Percentiles rank a stretch among this genome's conserved stretches.
Conservation (phyloP, 495 filamentous ascomycete genomes). For the Aspergillus campestris region DNA sequence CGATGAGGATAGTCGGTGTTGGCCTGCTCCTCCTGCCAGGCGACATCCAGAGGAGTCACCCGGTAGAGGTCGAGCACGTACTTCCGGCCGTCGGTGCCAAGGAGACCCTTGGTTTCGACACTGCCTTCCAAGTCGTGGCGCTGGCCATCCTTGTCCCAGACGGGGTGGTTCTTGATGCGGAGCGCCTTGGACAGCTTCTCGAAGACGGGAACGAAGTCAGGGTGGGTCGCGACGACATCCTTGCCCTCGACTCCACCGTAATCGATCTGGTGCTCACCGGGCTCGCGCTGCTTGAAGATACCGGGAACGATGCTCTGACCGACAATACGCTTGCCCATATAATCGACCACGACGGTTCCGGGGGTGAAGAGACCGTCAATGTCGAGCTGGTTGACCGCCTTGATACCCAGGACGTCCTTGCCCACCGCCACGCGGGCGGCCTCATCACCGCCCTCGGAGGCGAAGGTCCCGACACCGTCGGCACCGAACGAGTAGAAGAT, state of each 20-base stretch:
- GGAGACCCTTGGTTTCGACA: conserved; percentile 94
- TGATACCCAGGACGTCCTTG: conserved; percentile 91
- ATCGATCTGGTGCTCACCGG: conserved; percentile 96
- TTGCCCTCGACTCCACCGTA: conserved; percentile 98
- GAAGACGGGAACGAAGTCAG: conserved; percentile 76
- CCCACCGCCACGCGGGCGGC: conserved; percentile 93
- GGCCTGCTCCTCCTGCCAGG: conserved; percentile 75
- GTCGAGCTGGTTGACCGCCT: conserved; percentile 92
- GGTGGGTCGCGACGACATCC: conserved; percentile 84
- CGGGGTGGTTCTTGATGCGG: conserved; percentile 85
- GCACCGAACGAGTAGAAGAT: conserved; percentile 98
- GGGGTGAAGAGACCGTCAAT: conserved; percentile 90
- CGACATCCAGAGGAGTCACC: conserved; percentile 83
- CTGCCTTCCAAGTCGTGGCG: conserved; percentile 89
- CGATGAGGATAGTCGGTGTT: conserved; percentile 75
- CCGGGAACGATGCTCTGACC: conserved; percentile 98
- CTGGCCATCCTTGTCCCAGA: conserved; percentile 95
- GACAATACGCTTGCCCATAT: conserved; percentile 92
- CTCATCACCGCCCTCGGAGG: conserved; percentile 92
- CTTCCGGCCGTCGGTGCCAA: conserved; percentile 95
- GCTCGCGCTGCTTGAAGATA: conserved; percentile 97
- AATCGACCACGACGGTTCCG: conserved; percentile 94
- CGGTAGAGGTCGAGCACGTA: conserved; percentile 97
- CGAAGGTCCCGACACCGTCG: conserved; percentile 96
- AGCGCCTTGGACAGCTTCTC: conserved; percentile 82